Percentiles rank a stretch among this genome's conserved stretches.
These are phyloP conservation scores for Brassica nigra DNA, from an alignment of 345 rosid species.

Conservation along the genomic window DNA sequence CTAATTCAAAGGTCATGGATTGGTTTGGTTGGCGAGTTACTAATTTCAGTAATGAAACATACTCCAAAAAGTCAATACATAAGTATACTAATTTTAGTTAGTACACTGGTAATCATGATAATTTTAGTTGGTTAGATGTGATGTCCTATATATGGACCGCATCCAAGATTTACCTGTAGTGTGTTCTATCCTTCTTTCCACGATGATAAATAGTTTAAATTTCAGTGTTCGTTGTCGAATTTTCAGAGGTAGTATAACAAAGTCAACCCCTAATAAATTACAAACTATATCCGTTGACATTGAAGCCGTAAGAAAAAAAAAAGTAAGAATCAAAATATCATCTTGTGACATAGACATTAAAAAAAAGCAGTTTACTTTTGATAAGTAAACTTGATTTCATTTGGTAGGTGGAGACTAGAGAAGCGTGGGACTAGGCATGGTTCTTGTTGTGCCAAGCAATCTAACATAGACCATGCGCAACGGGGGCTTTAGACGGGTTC, in stretches of 20 bases:
- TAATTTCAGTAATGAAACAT: neutral
- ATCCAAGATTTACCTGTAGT: neutral
- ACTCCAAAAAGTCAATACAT: neutral
- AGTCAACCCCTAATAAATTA: neutral
- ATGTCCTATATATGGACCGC: neutral
- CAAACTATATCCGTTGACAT: neutral
- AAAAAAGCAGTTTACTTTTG: neutral
- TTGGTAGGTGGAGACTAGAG: neutral
- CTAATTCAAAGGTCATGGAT: neutral
- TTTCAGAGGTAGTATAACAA: neutral
- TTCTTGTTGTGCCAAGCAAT: neutral
- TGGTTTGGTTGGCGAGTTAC: neutral
- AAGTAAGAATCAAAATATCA: neutral
- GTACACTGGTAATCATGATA: neutral
- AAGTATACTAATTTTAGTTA: neutral
- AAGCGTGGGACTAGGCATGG: neutral
- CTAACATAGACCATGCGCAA: neutral
- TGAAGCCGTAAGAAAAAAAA: neutral
- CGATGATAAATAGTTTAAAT: neutral
- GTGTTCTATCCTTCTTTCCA: neutral
- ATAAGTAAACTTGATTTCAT: neutral
- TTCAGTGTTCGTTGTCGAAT: neutral
- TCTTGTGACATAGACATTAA: neutral
- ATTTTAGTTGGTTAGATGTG: neutral
- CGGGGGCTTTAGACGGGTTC: no score